phyloP scores from a whole-genome alignment of 352 stramenopile species.

The Albugo candida region DNA sequence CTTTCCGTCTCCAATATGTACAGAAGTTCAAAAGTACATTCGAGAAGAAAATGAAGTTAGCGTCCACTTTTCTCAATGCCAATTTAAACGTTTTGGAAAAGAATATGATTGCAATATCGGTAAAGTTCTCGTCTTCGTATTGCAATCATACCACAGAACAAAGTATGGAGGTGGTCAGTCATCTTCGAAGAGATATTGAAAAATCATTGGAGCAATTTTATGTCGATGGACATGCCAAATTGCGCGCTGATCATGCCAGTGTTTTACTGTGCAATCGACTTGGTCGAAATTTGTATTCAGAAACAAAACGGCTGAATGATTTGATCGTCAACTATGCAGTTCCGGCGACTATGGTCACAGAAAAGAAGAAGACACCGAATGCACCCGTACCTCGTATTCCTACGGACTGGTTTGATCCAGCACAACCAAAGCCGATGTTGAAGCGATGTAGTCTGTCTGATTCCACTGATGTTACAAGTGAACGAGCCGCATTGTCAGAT shows the following conservation, averaged over 20 bases:
- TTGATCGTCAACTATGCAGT: constrained; percentile 35
- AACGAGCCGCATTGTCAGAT: too few relatives aligned
- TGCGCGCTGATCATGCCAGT: constrained; percentile 18
- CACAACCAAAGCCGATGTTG: constrained; percentile 9
- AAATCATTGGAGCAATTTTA: constrained; percentile 22
- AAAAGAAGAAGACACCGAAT: constrained; percentile 25
- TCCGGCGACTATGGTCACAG: constrained; percentile 37
- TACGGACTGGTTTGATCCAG: constrained; percentile 50
- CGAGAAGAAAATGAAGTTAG: constrained; percentile 17
- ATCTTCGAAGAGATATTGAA: constrained; percentile 20
- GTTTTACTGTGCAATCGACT: constrained; percentile 52
- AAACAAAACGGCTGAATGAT: constrained; percentile 32
- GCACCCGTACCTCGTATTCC: constrained; percentile 26
- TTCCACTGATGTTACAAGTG: not conserved
- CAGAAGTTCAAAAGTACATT: constrained; percentile 26
- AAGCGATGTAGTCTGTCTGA: too few relatives aligned
- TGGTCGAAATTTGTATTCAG: constrained; percentile 32
- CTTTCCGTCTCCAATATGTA: constrained; percentile 26
- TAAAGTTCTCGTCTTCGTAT: constrained; percentile 35
- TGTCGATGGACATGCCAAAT: constrained; percentile 7
- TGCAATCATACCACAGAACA: constrained; percentile 14
- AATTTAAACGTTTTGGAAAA: constrained; percentile 60
- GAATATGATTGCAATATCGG: constrained; percentile 33
- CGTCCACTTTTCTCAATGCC: constrained; percentile 21
- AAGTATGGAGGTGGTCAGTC: constrained; percentile 25